A percentile compares a stretch with the other conserved stretches of the same genome.
Conservation (phyloP, 768 basidiomycete species). For the Termitomyces bulborhizus region DNA sequence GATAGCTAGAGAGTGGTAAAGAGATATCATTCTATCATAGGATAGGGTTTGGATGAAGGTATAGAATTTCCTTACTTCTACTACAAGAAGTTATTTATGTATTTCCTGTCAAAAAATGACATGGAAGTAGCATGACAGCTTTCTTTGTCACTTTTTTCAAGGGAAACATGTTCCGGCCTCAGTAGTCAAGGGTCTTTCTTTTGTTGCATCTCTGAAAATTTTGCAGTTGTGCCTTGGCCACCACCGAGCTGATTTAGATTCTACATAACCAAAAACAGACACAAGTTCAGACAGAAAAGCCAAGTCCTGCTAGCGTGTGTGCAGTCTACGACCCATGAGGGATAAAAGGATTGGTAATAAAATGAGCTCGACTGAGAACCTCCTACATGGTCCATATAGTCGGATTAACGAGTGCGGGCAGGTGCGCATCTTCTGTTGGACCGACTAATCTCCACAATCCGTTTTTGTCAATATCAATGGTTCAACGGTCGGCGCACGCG, state of each 20-base stretch:
- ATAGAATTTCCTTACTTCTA: too few species aligned
- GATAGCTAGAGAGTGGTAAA: too few species aligned
- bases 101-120: too few species aligned
- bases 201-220: not conserved
- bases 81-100: too few species aligned
- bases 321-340: not conserved
- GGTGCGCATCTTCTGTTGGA: conserved; percentile 22
- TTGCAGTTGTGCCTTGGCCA: not conserved
- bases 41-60: too few species aligned
- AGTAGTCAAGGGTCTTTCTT: not conserved
- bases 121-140: too few species aligned
- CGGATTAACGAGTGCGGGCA: conserved; percentile 42
- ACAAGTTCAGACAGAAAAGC: not conserved
- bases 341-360: not conserved
- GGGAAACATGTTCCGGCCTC: too few species aligned
- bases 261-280: not conserved
- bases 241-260: not conserved
- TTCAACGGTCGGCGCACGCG: conserved; percentile 35
- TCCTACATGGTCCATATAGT: conserved; percentile 20
- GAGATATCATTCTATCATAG: too few species aligned
- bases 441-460: not conserved
- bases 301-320: not conserved
- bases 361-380: not conserved
- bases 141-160: too few species aligned
- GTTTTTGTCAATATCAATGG: conserved; percentile 47